Base-by-base conservation (phyloP, 306 rosid genomes). In the Fragaria vesca region DNA sequence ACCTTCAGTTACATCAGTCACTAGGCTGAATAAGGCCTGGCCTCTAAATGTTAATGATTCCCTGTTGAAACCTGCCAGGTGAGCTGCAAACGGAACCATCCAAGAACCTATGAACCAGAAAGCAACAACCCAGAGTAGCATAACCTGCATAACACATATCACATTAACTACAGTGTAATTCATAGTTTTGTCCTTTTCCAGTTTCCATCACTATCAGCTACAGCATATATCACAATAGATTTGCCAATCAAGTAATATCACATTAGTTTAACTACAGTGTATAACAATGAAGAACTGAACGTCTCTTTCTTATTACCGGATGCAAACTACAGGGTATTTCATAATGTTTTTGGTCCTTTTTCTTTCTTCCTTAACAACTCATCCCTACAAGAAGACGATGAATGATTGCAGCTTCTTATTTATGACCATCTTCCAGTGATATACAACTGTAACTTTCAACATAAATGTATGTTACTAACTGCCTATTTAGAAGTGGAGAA, bases 101-200 rank as follows among this genome's bases (percentile, higher is more conserved):
- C 96, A 93, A 76, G 98, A 89, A 68, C 98, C 98, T 83, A 93
- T 96, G 66, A 91, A 93, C 93, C 99, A 96, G 80, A 96, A 93
- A 72, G 97, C 92, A 12, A 83, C 81, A 58, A 92, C 88, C 99
- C 98, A 96, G 18, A 93, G 96, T 86, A 96, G 93, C 97, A 96
- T 91, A 83, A 96, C 99, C 98, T 96, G 92, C 87, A 80, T 32
- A 79, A 74, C 58, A 0, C 47, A 32, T 32, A 32, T 46, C 61
- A 62, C 15, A 75, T 75, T 68, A 75, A 47, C 71, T 62, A 55
- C 63, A 57, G 32, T 2, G 15, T 21, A 57, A 57, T 57, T 21
- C 63, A 21, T 21, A 10, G 9, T 2, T 10, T 9, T 21, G 63
- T 21, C 30, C 62, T 21, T 55, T 8, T 57, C 63, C 63, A 57